Evolutionary conservation across 192 early-diverging fungal species (phyloP), one percentile per base, ranked within the genome.

Genomic region (Coemansia umbellata): DNA sequence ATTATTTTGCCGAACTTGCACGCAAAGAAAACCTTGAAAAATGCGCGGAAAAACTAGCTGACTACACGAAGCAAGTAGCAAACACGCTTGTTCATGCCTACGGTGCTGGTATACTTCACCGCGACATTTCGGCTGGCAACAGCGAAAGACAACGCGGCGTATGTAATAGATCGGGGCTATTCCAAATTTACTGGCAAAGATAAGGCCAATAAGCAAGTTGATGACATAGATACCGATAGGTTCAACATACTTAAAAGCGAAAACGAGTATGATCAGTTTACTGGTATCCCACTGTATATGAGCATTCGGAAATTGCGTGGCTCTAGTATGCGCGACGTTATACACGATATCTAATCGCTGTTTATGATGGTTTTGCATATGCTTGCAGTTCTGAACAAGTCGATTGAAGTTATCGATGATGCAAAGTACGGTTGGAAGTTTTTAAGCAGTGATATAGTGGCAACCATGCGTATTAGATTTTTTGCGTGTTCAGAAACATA

Each of bases 111-210:
- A 2, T 42, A 0, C 45, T 68, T 3, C 65, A 68, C 22, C 48
- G 58, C 21, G 66, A 60, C 31, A 33, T 68, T 8, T 68, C 58
- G 11, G 31, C 53, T 1, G 65, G 48, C 21, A 60, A 35, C 47
- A 1, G 35, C 60, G n/a, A 43, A 19, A 3, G 19, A 55, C 0
- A 18, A 36, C 13, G 8, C 41, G 7, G 37, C 30, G 2, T 27
- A 18, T 4, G 31, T 66, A 0, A 51, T 67, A 37, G 58, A 60
- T 33, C 60, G 65, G 58, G 58, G 58, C 4, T 55, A 45, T 27
- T 47, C 50, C 1, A 50, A 48, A 17, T 1, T 35, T 10, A 19
- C 37, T 10, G 3, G 14, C 8, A 19, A 3, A 3, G 24, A 1
- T 44, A 15, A 4, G 36, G 40, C 19, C 40, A 21, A 6, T 17